phyloP scores from a whole-genome alignment of 805 yeast species.

The Pichia kluyveri region DNA sequence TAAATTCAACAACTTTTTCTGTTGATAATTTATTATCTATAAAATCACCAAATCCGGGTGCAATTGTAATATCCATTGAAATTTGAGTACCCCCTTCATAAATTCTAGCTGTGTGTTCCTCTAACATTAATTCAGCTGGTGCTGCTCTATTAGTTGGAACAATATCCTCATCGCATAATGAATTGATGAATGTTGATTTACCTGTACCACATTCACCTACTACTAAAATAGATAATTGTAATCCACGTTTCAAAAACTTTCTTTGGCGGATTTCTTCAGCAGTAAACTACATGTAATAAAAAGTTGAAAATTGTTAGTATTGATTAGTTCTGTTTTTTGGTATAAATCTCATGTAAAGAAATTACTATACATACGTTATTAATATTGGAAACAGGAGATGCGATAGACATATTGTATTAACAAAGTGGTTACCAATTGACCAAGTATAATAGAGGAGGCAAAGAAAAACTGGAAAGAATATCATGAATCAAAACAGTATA shows the following conservation, averaged over 20 bases:
- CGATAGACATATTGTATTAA: background rate
- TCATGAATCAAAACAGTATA: too few relatives aligned
- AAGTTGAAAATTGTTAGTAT: background rate
- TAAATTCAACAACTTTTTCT: conserved; percentile 50
- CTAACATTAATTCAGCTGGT: conserved; percentile 20
- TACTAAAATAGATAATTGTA: conserved; percentile 40
- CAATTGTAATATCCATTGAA: conserved; percentile 52
- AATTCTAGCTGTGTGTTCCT: conserved; percentile 28
- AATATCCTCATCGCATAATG: conserved; percentile 52
- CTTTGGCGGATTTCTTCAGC: conserved; percentile 30
- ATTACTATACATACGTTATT: conserved; percentile 1
- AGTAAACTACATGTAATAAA: conserved; percentile 12
- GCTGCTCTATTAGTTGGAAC: conserved; percentile 34
- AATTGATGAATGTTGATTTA: conserved; percentile 71
- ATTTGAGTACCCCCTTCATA: conserved; percentile 37
- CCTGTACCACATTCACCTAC: conserved; percentile 59
- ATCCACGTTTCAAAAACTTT: conserved; percentile 41
- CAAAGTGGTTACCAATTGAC: too few relatives aligned
- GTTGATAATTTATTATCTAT: conserved; percentile 57
- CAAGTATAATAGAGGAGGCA: too few relatives aligned
- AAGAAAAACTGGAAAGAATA: too few relatives aligned
- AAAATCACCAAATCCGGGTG: conserved; percentile 68
- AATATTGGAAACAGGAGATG: background rate
- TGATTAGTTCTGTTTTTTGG: background rate
- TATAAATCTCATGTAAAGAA: too few relatives aligned